Base-by-base conservation (phyloP, 495 filamentous ascomycete genomes). In the Xylaria scruposa region DNA sequence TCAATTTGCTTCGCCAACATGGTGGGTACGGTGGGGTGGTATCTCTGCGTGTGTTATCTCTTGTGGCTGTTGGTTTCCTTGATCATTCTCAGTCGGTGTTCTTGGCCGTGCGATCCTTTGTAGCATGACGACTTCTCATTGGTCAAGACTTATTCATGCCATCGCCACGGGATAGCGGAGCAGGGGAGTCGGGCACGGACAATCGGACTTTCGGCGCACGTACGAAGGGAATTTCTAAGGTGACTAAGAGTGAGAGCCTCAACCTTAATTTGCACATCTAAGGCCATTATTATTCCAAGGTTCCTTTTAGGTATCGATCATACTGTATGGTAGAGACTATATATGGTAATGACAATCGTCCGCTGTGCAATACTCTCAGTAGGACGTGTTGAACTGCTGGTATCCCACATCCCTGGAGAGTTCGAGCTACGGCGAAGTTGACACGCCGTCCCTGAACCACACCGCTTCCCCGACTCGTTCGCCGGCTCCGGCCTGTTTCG, bases 401-500 rank as follows among this genome's bases (percentile, higher is more conserved):
- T 7, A 51, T 51, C 8, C 51, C 21, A 13, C 21, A 13, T 54
- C 51, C 51, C 51, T 54, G 21, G 21, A 17, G 4, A 42, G 4
- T 31, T 66, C 63, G 26, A 51, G 29, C 46, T 17, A 46, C 63
- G 63, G 63, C 10, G 63, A 66, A 49, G 46, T 38, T 38, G 33
- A 21, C 33, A 12, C 36, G 47, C 47, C 65, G 47, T 67, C 33
- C 59, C 13, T 40, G 13, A 29, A 36, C 46, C 51, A 58, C 70
- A 67, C 70, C 70, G 70, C 70, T 60, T 61, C 49, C 44, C 62
- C 63, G 70, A 65, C 62, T 61, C 8, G 51, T 36, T 46, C 54
- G 62, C 70, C 70, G 70, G 70, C 51, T 60, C 67, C 67, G 67
- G 67, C 65, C 40, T 66, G 70, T 66, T 59, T 72, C 62, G 59